A percentile compares a stretch with the other conserved stretches of the same genome.
phyloP scores from a whole-genome alignment of 139 green algal species.

The Cymbomonas tetramitiformis region DNA sequence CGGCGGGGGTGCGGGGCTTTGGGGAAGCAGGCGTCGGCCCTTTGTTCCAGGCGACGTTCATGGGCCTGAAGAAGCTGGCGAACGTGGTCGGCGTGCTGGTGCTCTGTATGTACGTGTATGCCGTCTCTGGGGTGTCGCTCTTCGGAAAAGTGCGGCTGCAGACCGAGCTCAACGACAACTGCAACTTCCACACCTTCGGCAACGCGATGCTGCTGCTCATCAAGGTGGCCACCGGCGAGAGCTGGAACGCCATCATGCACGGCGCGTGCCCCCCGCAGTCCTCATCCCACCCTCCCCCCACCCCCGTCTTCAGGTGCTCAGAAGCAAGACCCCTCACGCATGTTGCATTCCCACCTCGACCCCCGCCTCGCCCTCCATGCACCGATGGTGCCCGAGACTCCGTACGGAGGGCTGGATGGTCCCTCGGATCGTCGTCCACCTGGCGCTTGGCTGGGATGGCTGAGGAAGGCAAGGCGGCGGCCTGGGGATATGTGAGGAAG shows the following conservation, averaged over 20 bases:
- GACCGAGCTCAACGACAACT: slow-evolving; percentile 12
- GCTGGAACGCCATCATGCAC: slow-evolving; percentile 32
- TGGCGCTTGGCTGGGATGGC: not conserved
- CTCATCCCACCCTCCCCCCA: too few species aligned
- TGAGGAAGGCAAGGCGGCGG: slow-evolving; percentile 11
- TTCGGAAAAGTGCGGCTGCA: slow-evolving; percentile 19
- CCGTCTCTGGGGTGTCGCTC: slow-evolving; percentile 21
- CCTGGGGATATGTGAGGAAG: too few species aligned
- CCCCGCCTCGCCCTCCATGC: too few species aligned
- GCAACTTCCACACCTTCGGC: slow-evolving; percentile 24
- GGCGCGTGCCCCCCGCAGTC: too few species aligned
- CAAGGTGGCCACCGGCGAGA: slow-evolving; percentile 22
- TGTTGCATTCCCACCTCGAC: too few species aligned
- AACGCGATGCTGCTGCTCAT: slow-evolving; percentile 16
- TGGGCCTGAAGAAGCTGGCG: slow-evolving; percentile 12
- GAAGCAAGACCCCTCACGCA: too few species aligned
- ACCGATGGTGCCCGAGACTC: not conserved
- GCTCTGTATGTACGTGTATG: slow-evolving; percentile 25
- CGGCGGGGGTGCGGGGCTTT: too few species aligned
- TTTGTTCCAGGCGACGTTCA: slow-evolving; percentile 22
- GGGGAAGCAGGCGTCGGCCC: slow-evolving; percentile 11
- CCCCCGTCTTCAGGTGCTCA: too few species aligned
- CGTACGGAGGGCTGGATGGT: too few species aligned
- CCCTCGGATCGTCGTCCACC: too few species aligned
- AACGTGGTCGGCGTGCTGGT: slow-evolving; percentile 25